Percentiles rank a stretch among this genome's conserved stretches.
phyloP scores from a whole-genome alignment of 805 yeast genomes.

The Pichia nakasei region DNA sequence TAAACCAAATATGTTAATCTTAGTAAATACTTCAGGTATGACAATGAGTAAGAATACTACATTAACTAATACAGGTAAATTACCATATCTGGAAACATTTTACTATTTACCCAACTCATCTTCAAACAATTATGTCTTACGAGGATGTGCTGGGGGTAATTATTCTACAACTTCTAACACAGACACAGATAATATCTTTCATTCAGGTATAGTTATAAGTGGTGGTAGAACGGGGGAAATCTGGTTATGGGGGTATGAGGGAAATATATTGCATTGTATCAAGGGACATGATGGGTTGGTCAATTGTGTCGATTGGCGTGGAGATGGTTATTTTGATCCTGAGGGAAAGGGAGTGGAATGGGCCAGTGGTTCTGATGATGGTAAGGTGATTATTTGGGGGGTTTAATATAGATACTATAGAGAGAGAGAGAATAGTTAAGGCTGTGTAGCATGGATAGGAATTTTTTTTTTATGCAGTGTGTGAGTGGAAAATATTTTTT shows the following conservation, averaged over 20 bases:
- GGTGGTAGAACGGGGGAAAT: constrained; percentile 11
- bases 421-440: neutral
- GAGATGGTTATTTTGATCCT: constrained; percentile 2
- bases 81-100: constrained; percentile 11
- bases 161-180: neutral
- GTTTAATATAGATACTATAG: neutral
- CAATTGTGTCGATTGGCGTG: constrained; percentile 11
- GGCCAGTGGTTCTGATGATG: constrained; percentile 14
- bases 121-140: constrained; percentile 8
- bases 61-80: neutral
- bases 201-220: constrained; percentile 9
- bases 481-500: neutral
- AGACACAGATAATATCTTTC: neutral
- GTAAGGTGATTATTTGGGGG: constrained; percentile 11
- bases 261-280: constrained; percentile 9
- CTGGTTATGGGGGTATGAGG: constrained; percentile 13
- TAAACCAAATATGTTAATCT: constrained; percentile 8
- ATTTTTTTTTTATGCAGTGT: neutral
- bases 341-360: constrained; percentile 5
- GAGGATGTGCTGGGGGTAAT: constrained; percentile 13
- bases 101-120: constrained; percentile 9
- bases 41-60: neutral
- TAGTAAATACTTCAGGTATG: constrained; percentile 9
- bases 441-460: neutral
- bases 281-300: constrained; percentile 10